Evolutionary conservation across 129 eudicot genomes (phyloP).

Genomic region (Glebionis coronaria): DNA sequence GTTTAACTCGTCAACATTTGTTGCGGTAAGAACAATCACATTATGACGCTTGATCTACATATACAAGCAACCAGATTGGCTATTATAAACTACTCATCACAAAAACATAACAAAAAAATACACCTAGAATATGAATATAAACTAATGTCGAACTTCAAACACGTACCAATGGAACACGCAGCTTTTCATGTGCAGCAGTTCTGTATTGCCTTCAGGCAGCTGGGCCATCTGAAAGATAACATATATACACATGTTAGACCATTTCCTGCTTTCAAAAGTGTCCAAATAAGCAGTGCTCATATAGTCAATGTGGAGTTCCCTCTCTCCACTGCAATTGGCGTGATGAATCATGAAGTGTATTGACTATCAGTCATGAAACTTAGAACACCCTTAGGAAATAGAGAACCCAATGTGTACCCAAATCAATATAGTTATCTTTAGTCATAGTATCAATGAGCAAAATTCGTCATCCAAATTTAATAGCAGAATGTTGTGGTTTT

Average conservation of each 20-base stretch:
- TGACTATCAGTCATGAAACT: not conserved
- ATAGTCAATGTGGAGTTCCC: constrained; percentile 3
- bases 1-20: constrained; percentile 70
- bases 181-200: constrained; percentile 79
- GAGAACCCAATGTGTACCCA: not conserved
- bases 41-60: constrained; percentile 88
- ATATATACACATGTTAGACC: constrained; percentile 8
- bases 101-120: too few species aligned
- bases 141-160: constrained; percentile 8
- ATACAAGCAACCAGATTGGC: constrained; percentile 13
- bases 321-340: not conserved
- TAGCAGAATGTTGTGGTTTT: not conserved
- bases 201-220: constrained; percentile 94
- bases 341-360: not conserved
- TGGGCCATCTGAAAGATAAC: constrained; percentile 77
- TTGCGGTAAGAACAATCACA: constrained; percentile 71
- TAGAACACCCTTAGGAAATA: not conserved
- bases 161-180: constrained; percentile 80
- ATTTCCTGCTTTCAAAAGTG: not conserved
- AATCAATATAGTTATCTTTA: not conserved
- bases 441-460: not conserved
- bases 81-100: too few species aligned
- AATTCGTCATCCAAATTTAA: not conserved
- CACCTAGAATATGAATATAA: not conserved
- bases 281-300: not conserved